Conservation (phyloP, 2,329 filamentous ascomycete species). For the Fonsecaea nubica region DNA sequence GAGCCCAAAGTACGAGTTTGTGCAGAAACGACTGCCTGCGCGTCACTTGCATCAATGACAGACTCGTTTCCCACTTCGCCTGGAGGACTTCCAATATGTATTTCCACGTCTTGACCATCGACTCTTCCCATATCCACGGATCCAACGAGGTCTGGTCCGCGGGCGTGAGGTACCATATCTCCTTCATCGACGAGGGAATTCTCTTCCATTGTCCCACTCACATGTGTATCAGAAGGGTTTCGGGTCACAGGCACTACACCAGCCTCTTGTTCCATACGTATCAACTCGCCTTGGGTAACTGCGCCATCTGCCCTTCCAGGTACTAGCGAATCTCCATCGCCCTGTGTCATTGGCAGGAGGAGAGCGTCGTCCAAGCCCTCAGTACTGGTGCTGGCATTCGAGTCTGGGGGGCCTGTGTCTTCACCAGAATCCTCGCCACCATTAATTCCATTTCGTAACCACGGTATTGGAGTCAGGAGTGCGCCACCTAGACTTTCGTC, state of each 20-base stretch:
- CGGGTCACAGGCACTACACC: conserved; percentile 74
- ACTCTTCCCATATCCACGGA: conserved; percentile 86
- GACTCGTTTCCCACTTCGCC: conserved; percentile 18
- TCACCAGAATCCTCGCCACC: conserved; percentile 39
- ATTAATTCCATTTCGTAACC: conserved; percentile 65
- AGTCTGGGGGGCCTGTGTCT: conserved; percentile 25
- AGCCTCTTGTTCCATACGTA: conserved; percentile 84
- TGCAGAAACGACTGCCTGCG: conserved; percentile 34
- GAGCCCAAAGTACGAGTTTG: not conserved
- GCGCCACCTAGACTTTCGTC: conserved; percentile 92
- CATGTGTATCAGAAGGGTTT: conserved; percentile 44
- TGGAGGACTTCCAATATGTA: conserved; percentile 44
- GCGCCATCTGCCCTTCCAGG: conserved; percentile 56
- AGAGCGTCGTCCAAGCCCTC: conserved; percentile 30
- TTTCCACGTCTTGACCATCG: conserved; percentile 55
- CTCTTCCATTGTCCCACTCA: conserved; percentile 45
- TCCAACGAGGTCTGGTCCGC: conserved; percentile 84
- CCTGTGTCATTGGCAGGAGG: conserved; percentile 23
- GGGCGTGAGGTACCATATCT: conserved; percentile 71
- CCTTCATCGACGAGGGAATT: conserved; percentile 54
- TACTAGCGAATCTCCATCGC: conserved; percentile 31
- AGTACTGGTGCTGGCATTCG: conserved; percentile 25
- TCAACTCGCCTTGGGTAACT: conserved; percentile 81
- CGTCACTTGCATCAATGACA: conserved; percentile 33
- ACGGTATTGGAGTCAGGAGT: conserved; percentile 90